These are phyloP conservation scores for Coemansia sp. DNA, from an alignment of 192 early-diverging fungal genomes.

Conservation along the genomic window DNA sequence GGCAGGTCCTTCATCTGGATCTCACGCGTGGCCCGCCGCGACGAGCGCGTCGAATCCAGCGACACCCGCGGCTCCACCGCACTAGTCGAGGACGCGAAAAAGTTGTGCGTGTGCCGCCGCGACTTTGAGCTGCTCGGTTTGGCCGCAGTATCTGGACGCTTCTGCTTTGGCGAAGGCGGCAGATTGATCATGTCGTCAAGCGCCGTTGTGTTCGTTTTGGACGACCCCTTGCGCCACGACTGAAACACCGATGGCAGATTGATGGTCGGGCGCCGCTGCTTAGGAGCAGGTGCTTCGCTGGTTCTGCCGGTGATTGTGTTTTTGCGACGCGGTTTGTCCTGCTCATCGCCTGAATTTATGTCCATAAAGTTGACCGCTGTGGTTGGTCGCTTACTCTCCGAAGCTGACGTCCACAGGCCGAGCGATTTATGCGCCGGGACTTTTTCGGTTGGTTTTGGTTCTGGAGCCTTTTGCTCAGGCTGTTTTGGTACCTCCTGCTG, in stretches of 20 bases:
- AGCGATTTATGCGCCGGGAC: conserved; percentile 4
- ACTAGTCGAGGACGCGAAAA: conserved; percentile 23
- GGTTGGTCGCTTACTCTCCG: neutral
- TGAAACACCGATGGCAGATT: conserved; percentile 10
- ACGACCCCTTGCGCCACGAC: conserved; percentile 11
- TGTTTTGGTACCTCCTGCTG: neutral
- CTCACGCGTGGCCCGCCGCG: conserved; percentile 26
- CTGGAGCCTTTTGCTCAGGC: neutral
- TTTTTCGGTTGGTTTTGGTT: neutral
- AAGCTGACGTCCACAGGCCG: conserved; percentile 4
- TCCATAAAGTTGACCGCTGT: neutral
- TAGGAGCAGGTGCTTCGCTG: neutral
- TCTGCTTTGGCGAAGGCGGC: conserved; percentile 20
- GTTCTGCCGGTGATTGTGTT: neutral
- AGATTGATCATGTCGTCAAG: conserved; percentile 15
- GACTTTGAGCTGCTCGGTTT: conserved; percentile 9
- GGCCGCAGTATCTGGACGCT: neutral
- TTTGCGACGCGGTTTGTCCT: conserved; percentile 4
- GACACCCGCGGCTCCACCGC: conserved; percentile 18
- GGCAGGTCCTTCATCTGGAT: conserved; percentile 51
- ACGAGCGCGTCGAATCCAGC: conserved; percentile 16
- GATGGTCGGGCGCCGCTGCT: conserved; percentile 10
- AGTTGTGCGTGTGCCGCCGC: conserved; percentile 50
- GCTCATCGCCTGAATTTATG: neutral
- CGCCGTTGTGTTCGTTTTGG: conserved; percentile 4